These are phyloP conservation scores for Teunomyces funiuensis DNA, from an alignment of 805 yeast species.

Conservation along the genomic window DNA sequence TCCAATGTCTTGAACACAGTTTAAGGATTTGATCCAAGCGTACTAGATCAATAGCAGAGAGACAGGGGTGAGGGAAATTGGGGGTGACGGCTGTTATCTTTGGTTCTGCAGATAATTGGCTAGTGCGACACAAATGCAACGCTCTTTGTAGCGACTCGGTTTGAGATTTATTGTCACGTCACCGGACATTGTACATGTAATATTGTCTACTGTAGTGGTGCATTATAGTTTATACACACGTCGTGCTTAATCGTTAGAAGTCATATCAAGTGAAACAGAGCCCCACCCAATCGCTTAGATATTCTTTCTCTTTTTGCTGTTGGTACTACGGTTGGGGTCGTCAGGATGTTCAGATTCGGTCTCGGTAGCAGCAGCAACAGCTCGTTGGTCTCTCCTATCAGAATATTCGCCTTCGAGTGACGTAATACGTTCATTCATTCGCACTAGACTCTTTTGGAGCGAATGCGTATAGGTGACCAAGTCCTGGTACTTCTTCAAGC, in stretches of 20 bases:
- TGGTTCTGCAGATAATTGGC: conserved; percentile 2
- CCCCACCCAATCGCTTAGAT: not conserved
- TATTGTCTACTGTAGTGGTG: too few relatives aligned
- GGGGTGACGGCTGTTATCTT: conserved; percentile 2
- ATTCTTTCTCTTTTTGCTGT: not conserved
- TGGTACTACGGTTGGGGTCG: not conserved
- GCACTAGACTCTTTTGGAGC: conserved; percentile 27
- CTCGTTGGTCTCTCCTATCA: conserved; percentile 4
- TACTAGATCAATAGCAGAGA: not conserved
- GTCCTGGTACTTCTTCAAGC: conserved; percentile 31
- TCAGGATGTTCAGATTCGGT: not conserved
- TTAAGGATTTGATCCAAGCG: not conserved
- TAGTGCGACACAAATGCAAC: too few relatives aligned
- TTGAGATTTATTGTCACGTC: too few relatives aligned
- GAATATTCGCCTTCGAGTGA: conserved; percentile 26
- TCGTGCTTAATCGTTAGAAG: too few relatives aligned
- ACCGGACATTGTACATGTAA: too few relatives aligned
- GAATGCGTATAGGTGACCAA: conserved; percentile 33
- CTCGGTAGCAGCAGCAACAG: not conserved
- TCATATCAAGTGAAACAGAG: not conserved
- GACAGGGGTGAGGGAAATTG: conserved; percentile 1
- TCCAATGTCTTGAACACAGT: too few relatives aligned
- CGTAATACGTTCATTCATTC: conserved; percentile 27
- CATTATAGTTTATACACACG: too few relatives aligned
- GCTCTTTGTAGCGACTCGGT: too few relatives aligned